phyloP scores from a whole-genome alignment of 768 basidiomycete species.

The Lenzites betulinus region DNA sequence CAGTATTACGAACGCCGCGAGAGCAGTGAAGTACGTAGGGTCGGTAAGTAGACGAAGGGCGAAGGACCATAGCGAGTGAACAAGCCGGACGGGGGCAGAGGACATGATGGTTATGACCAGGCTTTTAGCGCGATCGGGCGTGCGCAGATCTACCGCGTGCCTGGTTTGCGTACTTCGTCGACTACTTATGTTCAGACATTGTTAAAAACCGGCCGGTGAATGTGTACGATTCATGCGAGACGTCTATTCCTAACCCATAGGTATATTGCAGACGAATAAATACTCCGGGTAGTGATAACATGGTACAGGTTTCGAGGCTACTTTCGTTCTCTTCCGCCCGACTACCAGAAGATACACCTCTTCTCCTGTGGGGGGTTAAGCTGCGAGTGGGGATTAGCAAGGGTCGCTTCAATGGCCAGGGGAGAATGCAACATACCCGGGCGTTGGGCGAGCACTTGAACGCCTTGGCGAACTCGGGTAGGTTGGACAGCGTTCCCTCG shows the following conservation, averaged over 20 bases:
- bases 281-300: conserved; percentile 2
- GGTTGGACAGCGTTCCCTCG: conserved; percentile 84
- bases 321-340: not conserved
- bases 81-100: conserved; percentile 4
- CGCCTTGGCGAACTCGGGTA: conserved; percentile 85
- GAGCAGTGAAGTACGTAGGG: conserved; percentile 62
- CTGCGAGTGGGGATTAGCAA: conserved; percentile 37
- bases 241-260: not conserved
- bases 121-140: not conserved
- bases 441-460: conserved; percentile 79
- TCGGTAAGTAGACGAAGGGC: conserved; percentile 47
- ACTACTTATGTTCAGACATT: no score
- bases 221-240: not conserved
- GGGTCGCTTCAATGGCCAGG: no score
- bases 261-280: not conserved
- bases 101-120: conserved; percentile 11
- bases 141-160: no score
- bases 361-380: conserved; percentile 82
- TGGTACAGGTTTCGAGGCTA: conserved; percentile 1
- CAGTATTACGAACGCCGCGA: conserved; percentile 64
- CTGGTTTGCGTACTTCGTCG: no score
- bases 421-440: conserved; percentile 52
- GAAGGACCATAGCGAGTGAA: conserved; percentile 18
- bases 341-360: conserved; percentile 79
- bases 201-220: no score